Base-by-base conservation (phyloP, 1,139 yeast species). In the Yamadazyma sp. region DNA sequence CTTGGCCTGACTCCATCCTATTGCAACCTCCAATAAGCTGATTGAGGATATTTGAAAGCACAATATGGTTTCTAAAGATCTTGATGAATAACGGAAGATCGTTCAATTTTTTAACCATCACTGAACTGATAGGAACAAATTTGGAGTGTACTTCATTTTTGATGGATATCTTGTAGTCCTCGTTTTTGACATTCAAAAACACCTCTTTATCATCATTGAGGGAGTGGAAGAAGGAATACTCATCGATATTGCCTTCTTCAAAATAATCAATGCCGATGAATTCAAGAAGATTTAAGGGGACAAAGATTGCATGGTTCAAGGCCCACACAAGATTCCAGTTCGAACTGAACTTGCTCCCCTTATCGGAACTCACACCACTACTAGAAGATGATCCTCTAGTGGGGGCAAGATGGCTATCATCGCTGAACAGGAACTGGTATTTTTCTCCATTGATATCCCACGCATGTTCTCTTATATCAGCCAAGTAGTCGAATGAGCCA, bases 241-340 rank as follows among this genome's bases (percentile, higher is more conserved):
- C 38, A 7, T 42, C 21, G 7, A 34, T 27, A 12, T 18, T 28
- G 2, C 30, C 40, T 29, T 41, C 45, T 9, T 33, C 34, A 31
- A 42, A 43, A 38, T 53, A 53, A 3, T 50, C 39, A 3, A 45
- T 17, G 1, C 67, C 72, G 36, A 64, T 47, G 40, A 56, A 64
- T 33, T 67, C 72, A 31, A 67, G 44, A 3, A 65, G 34, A 34
- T 52, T 51, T 4, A 46, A 39, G 1, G 72, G 70, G 2, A 68
- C 38, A 33, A 43, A 52, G 2, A 70, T 50, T 2, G 62, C 48
- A 29, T 56, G 46, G 33, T 53, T 57, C 16, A 65, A 54, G 6
- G 50, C 45, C 16, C 68, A 46, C 12, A 49, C 45, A 2, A 69
- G 39, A 27, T 42, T 38, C 59, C 64, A 55, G 22, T 39, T 42